These are phyloP conservation scores for Styphnolobium japonicum DNA, from an alignment of 306 rosid genomes.

Conservation along the genomic window DNA sequence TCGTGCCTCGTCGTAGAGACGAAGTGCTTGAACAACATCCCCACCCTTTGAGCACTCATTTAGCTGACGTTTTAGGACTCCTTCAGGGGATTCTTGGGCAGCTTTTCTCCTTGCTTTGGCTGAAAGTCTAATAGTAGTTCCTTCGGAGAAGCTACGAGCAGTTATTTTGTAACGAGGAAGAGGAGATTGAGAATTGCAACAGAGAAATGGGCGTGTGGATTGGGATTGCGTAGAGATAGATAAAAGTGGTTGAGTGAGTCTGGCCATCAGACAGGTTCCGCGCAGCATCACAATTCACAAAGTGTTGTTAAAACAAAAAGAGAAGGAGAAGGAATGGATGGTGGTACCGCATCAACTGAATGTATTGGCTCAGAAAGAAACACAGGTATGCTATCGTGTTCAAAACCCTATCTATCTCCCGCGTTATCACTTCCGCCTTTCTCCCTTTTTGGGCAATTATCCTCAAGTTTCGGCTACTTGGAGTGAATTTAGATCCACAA, in stretches of 20 bases:
- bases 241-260: constrained; percentile 47
- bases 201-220: constrained; percentile 29
- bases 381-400: too few relatives aligned
- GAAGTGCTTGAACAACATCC: constrained; percentile 58
- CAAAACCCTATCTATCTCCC: constrained; percentile 11
- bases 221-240: constrained; percentile 38
- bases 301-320: neutral
- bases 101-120: constrained; percentile 47
- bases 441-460: too few relatives aligned
- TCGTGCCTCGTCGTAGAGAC: constrained; percentile 70
- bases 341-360: too few relatives aligned
- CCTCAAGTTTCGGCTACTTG: too few relatives aligned
- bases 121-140: constrained; percentile 19
- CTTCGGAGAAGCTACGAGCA: neutral
- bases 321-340: too few relatives aligned
- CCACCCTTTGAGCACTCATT: constrained; percentile 59
- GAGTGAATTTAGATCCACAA: too few relatives aligned
- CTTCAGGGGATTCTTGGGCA: constrained; percentile 47
- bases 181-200: constrained; percentile 17
- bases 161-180: neutral
- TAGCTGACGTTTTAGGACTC: constrained; percentile 41
- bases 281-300: constrained; percentile 14
- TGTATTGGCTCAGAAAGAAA: too few relatives aligned
- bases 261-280: constrained; percentile 30
- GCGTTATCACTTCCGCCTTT: neutral